A percentile compares a stretch with the other conserved stretches of the same genome.
phyloP scores from a whole-genome alignment of 345 rosid genomes.

The Durio zibethinus region DNA sequence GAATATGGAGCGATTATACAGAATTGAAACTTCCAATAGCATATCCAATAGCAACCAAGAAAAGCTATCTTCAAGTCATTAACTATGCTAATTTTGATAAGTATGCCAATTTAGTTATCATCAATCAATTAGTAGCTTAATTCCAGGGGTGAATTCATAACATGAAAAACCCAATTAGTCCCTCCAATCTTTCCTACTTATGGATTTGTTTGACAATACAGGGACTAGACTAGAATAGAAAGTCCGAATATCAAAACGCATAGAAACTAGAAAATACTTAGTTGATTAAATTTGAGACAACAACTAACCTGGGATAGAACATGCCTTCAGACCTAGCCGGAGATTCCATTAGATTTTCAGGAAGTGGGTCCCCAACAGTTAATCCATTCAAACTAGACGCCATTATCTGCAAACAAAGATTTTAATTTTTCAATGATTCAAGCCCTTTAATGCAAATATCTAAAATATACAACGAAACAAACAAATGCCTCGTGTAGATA shows the following conservation, averaged over 20 bases:
- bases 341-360: conserved; percentile 83
- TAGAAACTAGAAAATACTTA: background rate
- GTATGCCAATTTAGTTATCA: background rate
- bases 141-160: background rate
- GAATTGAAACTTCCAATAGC: background rate
- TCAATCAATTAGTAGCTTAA: background rate
- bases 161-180: background rate
- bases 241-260: background rate
- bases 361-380: conserved; percentile 80
- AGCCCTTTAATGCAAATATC: background rate
- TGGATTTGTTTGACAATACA: background rate
- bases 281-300: background rate
- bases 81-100: background rate
- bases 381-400: conserved; percentile 75
- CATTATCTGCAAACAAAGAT: conserved; percentile 59
- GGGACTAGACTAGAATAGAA: background rate
- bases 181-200: background rate
- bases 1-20: background rate
- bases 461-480: background rate
- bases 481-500: background rate
- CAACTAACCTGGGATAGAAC: conserved; percentile 42
- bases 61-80: background rate
- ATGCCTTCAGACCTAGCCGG: conserved; percentile 62
- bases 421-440: background rate
- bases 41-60: background rate